Evolutionary conservation across 495 filamentous ascomycete species (phyloP).

Genomic region (Lasiosphaeriaceae sp.): DNA sequence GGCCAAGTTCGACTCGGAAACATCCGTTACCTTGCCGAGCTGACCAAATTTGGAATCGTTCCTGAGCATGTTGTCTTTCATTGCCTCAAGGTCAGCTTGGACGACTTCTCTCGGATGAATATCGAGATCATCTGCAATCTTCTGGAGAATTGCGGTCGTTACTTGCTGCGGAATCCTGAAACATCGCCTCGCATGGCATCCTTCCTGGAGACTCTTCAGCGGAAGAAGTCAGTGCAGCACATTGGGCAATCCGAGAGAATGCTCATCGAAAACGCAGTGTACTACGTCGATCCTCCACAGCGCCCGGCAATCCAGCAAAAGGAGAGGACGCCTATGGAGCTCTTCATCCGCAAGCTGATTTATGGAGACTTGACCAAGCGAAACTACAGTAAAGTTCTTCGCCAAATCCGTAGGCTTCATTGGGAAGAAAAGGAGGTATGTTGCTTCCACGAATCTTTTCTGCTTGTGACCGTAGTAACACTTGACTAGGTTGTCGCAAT

Average conservation of each 20-base stretch:
- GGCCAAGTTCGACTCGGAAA: constrained; percentile 92
- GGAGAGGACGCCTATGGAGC: constrained; percentile 86
- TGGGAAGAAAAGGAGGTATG: constrained; percentile 88
- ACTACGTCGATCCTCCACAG: constrained; percentile 94
- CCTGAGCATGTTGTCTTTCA: constrained; percentile 99
- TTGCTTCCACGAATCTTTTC: too few relatives aligned
- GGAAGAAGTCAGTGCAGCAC: constrained; percentile 94
- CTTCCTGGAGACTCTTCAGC: constrained; percentile 89
- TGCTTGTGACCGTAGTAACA: too few relatives aligned
- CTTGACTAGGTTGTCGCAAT: constrained; percentile 65
- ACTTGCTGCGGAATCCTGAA: constrained; percentile 88
- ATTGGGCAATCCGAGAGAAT: constrained; percentile 94
- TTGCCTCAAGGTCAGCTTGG: constrained; percentile 92
- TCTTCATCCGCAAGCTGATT: constrained; percentile 86
- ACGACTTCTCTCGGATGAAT: constrained; percentile 97
- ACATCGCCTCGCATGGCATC: constrained; percentile 88
- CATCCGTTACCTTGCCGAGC: constrained; percentile 91
- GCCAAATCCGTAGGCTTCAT: constrained; percentile 89
- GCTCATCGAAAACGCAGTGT: constrained; percentile 97
- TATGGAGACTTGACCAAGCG: constrained; percentile 92
- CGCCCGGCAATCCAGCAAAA: constrained; percentile 94
- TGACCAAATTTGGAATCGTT: constrained; percentile 97
- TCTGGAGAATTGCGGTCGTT: constrained; percentile 96
- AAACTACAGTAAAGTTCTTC: constrained; percentile 87
- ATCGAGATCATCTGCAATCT: constrained; percentile 97